Evolutionary conservation across 345 rosid species (phyloP), one percentile per base, ranked within the genome.

Genomic region (Salix koriyanagi): DNA sequence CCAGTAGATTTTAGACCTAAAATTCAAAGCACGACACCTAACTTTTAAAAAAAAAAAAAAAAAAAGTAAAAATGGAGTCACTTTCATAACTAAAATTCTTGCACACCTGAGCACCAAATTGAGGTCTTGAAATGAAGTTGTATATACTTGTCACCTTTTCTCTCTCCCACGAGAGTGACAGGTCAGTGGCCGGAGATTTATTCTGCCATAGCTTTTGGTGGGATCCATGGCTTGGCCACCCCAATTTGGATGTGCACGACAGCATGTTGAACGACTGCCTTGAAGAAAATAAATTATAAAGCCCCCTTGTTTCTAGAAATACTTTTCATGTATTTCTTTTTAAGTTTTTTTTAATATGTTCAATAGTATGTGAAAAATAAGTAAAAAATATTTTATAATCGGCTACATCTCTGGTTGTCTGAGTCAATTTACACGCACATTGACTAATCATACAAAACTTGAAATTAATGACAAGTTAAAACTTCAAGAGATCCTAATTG

Each of bases 391-490:
- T 25, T 23, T n/a, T 21, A 21, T 21, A 56, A 8, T 5, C 5
- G 36, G 1, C 37, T 5, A 34, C 5, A 4, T 4, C 0, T 34
- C 1, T 34, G 36, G 0, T 0, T 34, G 6, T 5, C 0, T 0
- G 4, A 0, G 1, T 4, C 1, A 0, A 0, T 34, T 34, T 34
- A 34, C 4, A 34, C 1, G 1, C 0, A 34, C 5, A 34, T 34
- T 0, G 36, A 32, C 0, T 32, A 3, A 32, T 32, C 0, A 0
- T 3, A 32, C 0, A 4, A 32, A 4, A 32, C 1, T 4, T 34
- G 4, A 34, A 34, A 34, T 34, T 34, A 34, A 34, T 4, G 0
- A 34, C 0, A 34, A 4, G 1, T 34, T 34, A 4, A 5, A 34
- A 34, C 1, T 0, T 34, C 1, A 34, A 34, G 1, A 0, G 6